phyloP scores from a whole-genome alignment of 1,284 basidiomycete species.

The Abortiporus biennis region DNA sequence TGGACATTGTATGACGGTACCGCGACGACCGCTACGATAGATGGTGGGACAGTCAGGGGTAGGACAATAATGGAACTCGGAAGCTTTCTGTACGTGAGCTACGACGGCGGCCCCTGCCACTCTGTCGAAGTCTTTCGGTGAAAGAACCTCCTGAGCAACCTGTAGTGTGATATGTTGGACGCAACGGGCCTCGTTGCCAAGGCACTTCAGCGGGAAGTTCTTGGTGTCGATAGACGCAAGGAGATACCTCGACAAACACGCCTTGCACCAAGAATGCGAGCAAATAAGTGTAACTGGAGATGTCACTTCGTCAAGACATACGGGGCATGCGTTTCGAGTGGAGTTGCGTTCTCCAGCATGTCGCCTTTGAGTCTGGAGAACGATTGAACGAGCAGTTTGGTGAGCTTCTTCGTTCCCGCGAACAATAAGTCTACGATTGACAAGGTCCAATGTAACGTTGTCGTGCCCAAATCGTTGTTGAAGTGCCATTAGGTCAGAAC shows the following conservation, averaged over 20 bases:
- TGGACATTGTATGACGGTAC: slow-evolving; percentile 59
- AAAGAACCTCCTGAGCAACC: slow-evolving; percentile 42
- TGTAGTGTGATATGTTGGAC: slow-evolving; percentile 42
- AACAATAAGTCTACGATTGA: slow-evolving; percentile 25
- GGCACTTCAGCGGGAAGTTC: slow-evolving; percentile 62
- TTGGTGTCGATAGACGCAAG: slow-evolving; percentile 47
- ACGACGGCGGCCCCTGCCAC: slow-evolving; percentile 53
- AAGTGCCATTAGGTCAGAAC: slow-evolving; percentile 31
- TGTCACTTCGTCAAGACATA: slow-evolving; percentile 51
- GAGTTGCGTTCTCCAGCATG: slow-evolving; percentile 17
- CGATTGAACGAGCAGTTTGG: slow-evolving; percentile 31
- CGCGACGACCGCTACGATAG: slow-evolving; percentile 47
- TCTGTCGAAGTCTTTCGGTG: slow-evolving; percentile 42
- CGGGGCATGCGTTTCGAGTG: slow-evolving; percentile 39
- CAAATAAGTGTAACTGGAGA: slow-evolving; percentile 49
- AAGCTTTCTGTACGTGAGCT: slow-evolving; percentile 45
- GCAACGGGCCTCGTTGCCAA: slow-evolving; percentile 56
- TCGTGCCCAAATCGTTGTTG: slow-evolving; percentile 33
- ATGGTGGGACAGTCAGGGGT: slow-evolving; percentile 70
- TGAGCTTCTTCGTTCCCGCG: slow-evolving; percentile 31
- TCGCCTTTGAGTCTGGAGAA: slow-evolving; percentile 29
- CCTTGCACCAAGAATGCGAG: slow-evolving; percentile 59
- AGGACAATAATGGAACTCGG: slow-evolving; percentile 66
- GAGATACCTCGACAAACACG: slow-evolving; percentile 54
- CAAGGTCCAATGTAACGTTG: slow-evolving; percentile 30